Base-by-base conservation (phyloP, 108 stramenopile genomes). In the Thalassiosira profunda region DNA sequence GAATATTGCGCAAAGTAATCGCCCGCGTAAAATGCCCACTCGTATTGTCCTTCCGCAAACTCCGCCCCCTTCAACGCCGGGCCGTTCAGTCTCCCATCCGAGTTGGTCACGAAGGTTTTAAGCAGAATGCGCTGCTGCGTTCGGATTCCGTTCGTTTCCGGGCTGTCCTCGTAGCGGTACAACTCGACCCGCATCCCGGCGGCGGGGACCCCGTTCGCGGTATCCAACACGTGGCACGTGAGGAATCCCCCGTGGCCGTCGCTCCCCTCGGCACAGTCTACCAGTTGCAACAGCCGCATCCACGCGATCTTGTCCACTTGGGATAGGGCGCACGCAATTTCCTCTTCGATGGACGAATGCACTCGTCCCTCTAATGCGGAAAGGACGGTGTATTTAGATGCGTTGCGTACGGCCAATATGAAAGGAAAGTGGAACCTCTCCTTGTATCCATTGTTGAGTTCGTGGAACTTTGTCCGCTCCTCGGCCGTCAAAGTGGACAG, bases 241-340 rank as follows among this genome's bases (percentile, higher is more conserved):
- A 96, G 77, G 42, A 87, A 94, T 28, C 95, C 95, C 4, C 73
- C 70, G 33, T 82, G 80, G 41, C 85, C 77, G 10, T 69, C 71
- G 6, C 63, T 72, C 21, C 43, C 54, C 24, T 62, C 59, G 25
- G 69, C 28, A 20, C 17, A 34, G 44, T 84, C 81, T 10, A 90
- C 66, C 20, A 60, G 67, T n/a, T 83, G 48, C 38, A 93, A 76
- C 31, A 96, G 62, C 57, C 95, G 81, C 92, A 96, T 93, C 91
- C 91, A 96, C 15, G 95, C 95, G 79, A 96, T 96, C 52, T 96
- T 96, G 70, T 90, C 82, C 9, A 96, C 92, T 71, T 96, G 95
- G 17, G 67, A 70, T 29, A 94, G 37, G 21, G 90, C 90, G 2
- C 69, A 72, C 2, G 48, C 66, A 66, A 93, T 83, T 74, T 93